Base-by-base conservation (phyloP, 768 basidiomycete species). In the Collybiopsis luxurians region DNA sequence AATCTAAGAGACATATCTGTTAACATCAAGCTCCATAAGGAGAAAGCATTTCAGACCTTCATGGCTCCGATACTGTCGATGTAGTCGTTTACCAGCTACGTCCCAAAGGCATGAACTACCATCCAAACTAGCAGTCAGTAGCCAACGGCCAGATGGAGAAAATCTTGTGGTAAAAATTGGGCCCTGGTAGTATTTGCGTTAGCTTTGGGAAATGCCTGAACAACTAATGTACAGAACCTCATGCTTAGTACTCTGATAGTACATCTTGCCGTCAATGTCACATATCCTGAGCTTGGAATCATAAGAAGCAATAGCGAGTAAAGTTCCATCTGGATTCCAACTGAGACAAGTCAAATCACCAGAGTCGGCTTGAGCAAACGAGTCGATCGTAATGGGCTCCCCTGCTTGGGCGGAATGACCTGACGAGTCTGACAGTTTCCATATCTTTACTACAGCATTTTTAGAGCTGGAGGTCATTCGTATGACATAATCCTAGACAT, bases 91-190 rank as follows among this genome's bases (percentile, higher is more conserved):
- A 59, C 78, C 80, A 53, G 76, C 71, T 13, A 92, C 78, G 64
- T 93, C 83, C 90, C 91, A 94, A 7, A 93, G 76, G 63, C 89
- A 90, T 4, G 85, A 78, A 2, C 86, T 87, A 7, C 84, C 83
- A 66, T 94, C 92, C 51, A 92, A 66, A 68, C 92, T 91, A 2
- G 87, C 90, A 10, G 89, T 86, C 43, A 86, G 69, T 50, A 94
- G 74, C 83, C 86, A 89, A 50, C 79, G 78, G 4, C 91, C 89
- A 34, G 81, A 79, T 58, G 77, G 82, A 12, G 90, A 93, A 64
- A 93, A 94, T 55, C 83, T 81, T 44, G 84, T 80, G 42, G 90
- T 82, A 65, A 93, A 92, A 67, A 93, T 85, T 28, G 90, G 87
- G 55, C 85, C 90, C 89, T 92, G 76, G 71, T 72, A 76, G 69